Base-by-base conservation (phyloP, 768 basidiomycete species). In the Mycena capillaripes region DNA sequence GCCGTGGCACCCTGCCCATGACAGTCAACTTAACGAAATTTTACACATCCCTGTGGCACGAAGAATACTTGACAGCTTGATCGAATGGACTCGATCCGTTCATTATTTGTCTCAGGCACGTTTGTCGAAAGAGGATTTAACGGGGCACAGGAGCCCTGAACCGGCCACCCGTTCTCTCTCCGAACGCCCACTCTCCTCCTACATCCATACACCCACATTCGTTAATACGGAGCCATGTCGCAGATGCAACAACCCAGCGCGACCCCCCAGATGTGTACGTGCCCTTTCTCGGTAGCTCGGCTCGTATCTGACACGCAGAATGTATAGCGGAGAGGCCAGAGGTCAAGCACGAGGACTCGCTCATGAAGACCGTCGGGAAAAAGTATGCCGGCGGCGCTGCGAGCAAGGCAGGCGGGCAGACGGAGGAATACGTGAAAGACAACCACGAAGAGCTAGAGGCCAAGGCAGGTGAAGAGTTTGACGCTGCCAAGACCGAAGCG, bases 181-280 rank as follows among this genome's bases (percentile, higher is more conserved):
- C 6, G 42, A 21, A 44, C 42, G 14, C 42, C 42, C 40, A 36
- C 27, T 48, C 56, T 27, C 42, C 60, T 30, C 53, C 2, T 50
- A 38, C 36, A 14, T 7, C 25, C 60, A 38, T 7, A 30, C 23
- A 10, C 38, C 38, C 25, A 34, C 73, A 71, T 32, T 69, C 74
- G 23, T 70, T 70, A 58, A 55, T 57, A 16, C 58, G 32, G 40
- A 63, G 44, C 60, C 63, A 75, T 75, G 74, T 75, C 74, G 67
- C 36, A 75, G 48, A 27, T 34, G 30, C 48, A 70, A 21, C 72
- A 72, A 53, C 72, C 74, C 52, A 34, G 44, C 52, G 55, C 67
- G 7, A 63, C 62, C 25, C 74, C 74, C 4, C 55, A 72, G 58
- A 75, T 75, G 74, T 75, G 74, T 75, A 46, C 50, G 74, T 44